A percentile compares a stretch with the other conserved stretches of the same genome.
Evolutionary conservation across 345 rosid genomes (phyloP).

Genomic region (Rhizophora apiculata): DNA sequence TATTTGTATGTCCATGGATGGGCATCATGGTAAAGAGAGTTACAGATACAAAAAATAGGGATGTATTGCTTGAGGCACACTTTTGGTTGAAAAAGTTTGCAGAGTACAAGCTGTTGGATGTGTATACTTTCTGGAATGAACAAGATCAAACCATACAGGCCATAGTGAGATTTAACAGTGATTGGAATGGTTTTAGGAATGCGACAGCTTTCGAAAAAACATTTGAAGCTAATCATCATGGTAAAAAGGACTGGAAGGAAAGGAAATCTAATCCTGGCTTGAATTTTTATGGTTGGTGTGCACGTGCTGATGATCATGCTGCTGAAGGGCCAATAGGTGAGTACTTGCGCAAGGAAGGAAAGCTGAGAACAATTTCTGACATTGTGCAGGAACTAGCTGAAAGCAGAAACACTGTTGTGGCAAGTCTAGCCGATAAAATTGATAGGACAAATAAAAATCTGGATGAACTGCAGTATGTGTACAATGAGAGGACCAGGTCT

Average conservation of each 20-base stretch:
- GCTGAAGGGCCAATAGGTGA: constrained; percentile 65
- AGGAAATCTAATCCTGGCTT: constrained; percentile 31
- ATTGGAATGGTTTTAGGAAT: constrained; percentile 60
- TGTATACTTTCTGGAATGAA: constrained; percentile 47
- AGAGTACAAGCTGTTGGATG: constrained; percentile 52
- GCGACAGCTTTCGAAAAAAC: constrained; percentile 63
- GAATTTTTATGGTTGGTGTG: constrained; percentile 70
- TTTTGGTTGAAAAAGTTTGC: constrained; percentile 63
- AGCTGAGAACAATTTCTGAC: constrained; percentile 50
- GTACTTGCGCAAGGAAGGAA: constrained; percentile 57
- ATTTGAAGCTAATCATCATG: constrained; percentile 41
- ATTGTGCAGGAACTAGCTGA: constrained; percentile 45
- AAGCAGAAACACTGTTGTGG: constrained; percentile 42
- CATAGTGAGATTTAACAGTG: constrained; percentile 49
- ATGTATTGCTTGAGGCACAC: constrained; percentile 24
- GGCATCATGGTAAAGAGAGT: constrained; percentile 44
- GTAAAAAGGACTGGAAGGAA: constrained; percentile 61
- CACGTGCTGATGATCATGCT: constrained; percentile 61
- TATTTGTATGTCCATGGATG: constrained; percentile 85
- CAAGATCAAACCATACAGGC: constrained; percentile 38
- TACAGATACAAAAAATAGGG: constrained; percentile 21
- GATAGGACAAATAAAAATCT: constrained; percentile 62
- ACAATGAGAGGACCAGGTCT: constrained; percentile 57
- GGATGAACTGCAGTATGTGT: constrained; percentile 46
- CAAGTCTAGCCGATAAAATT: constrained; percentile 46